Base-by-base conservation (phyloP, 257 asterid genomes). In the Solanum dulcamara region DNA sequence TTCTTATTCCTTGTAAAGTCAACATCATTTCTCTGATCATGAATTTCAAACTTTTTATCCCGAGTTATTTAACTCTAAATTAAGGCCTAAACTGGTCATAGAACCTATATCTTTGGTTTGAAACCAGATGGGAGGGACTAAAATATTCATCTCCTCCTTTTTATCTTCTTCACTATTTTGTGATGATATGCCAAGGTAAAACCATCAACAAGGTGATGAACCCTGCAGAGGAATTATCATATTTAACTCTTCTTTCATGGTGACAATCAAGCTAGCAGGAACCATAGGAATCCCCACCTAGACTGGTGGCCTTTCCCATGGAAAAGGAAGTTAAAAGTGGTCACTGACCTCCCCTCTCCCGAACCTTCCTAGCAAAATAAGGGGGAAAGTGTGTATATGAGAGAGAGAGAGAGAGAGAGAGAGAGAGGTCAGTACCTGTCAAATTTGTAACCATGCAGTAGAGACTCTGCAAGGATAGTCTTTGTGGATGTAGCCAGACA, bases 401-500 rank as follows among this genome's bases (percentile, higher is more conserved):
- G n/a, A 55, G 80, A 40, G n/a, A 14, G 37, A 20, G 33, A 26
- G 26, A 24, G 64, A 44, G 38, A 33, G 74, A 57, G 57, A 0
- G 6, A 0, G 60, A 5, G 71, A n/a, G 59, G n/a, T 3, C 7
- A 35, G 10, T 88, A 89, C 91, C 93, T 91, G 89, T 89, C 92
- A 84, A 91, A 91, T 46, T 89, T 91, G 87, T 88, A 88, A 11
- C 92, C 93, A 86, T 89, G 93, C 53, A 90, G 88, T 48, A 90
- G 67, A 59, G 93, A 88, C 84, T 90, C 93, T 38, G 93, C 93
- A 67, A 90, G 90, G 50, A 90, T 90, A 53, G 93, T 90, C 84
- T 90, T 90, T 14, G 93, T 90, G 22, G 93, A 89, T 71, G 93
- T 90, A 57, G 93, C 93, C 71, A 90, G 88, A 70, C 93, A 90